phyloP scores from a whole-genome alignment of 2,329 filamentous ascomycete species.

The Ceratocystis diversiconidia region DNA sequence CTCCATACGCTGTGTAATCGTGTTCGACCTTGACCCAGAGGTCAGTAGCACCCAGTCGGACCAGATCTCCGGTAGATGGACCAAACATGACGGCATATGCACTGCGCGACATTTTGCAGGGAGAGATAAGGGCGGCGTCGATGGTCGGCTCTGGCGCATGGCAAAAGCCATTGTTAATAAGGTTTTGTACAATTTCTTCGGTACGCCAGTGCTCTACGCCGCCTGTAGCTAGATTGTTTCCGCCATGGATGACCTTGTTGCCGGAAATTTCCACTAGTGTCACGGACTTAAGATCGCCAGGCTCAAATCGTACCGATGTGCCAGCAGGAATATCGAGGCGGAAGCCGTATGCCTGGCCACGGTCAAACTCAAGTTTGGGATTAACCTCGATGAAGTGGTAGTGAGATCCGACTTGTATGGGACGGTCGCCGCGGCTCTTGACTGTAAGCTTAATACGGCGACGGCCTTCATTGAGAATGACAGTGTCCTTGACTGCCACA shows the following conservation, averaged over 20 bases:
- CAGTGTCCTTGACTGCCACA: slow-evolving; percentile 50
- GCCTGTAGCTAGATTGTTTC: slow-evolving; percentile 66
- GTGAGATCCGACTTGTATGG: slow-evolving; percentile 85
- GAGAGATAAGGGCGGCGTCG: slow-evolving; percentile 40
- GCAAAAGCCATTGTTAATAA: slow-evolving; percentile 63
- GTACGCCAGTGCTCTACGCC: slow-evolving; percentile 48
- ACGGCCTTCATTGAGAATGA: slow-evolving; percentile 60
- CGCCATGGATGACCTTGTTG: slow-evolving; percentile 63
- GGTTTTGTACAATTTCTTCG: slow-evolving; percentile 49
- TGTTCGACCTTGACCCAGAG: slow-evolving; percentile 84
- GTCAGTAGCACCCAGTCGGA: slow-evolving; percentile 69
- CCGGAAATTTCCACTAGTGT: slow-evolving; percentile 81
- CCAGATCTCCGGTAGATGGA: slow-evolving; percentile 74
- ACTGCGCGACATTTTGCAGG: slow-evolving; percentile 58
- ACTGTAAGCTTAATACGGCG: slow-evolving; percentile 61
- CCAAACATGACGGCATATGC: slow-evolving; percentile 85
- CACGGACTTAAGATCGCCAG: slow-evolving; percentile 81
- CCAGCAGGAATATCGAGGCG: slow-evolving; percentile 81
- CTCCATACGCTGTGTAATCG: slow-evolving; percentile 71
- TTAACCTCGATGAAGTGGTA: slow-evolving; percentile 97
- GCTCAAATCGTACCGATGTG: slow-evolving; percentile 86
- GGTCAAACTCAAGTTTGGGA: slow-evolving; percentile 77
- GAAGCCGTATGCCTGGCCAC: slow-evolving; percentile 66
- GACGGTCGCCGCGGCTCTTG: slow-evolving; percentile 74
- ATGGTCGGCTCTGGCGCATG: slow-evolving; percentile 54